Evolutionary conservation across 1,139 yeast species (phyloP).

Genomic region (Pichia sp.): DNA sequence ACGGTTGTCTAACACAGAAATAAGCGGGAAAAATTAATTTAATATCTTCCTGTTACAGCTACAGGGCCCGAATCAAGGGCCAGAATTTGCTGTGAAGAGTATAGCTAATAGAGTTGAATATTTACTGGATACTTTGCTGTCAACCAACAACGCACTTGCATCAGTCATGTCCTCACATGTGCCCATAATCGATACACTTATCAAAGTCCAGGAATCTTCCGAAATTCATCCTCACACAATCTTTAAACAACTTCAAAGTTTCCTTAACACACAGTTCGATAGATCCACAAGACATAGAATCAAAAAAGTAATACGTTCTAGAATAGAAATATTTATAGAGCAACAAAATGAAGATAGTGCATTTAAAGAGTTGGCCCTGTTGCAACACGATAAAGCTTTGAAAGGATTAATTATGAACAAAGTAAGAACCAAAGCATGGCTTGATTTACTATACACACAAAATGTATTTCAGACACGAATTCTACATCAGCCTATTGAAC

Average conservation of each 20-base stretch:
- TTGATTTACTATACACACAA: constrained; percentile 1
- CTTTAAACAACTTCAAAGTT: constrained; percentile 3
- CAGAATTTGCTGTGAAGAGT: no score
- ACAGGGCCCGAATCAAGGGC: no score
- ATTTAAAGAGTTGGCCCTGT: background rate
- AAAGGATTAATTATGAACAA: background rate
- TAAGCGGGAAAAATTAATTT: no score
- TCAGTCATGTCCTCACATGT: background rate
- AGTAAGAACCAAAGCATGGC: constrained; percentile 1
- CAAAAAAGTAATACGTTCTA: background rate
- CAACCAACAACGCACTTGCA: no score
- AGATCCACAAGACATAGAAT: background rate
- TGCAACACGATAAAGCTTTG: background rate
- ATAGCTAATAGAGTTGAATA: no score
- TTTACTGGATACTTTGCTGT: no score
- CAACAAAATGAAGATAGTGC: background rate
- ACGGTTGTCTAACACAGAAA: no score
- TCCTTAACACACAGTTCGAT: constrained; percentile 2
- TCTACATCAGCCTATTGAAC: no score
- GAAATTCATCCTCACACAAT: background rate
- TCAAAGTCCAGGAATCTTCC: background rate
- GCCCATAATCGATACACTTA: background rate
- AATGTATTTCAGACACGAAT: background rate
- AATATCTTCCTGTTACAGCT: no score
- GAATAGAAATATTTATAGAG: background rate